Evolutionary conservation across 768 basidiomycete genomes (phyloP).

Genomic region (Tricholoma matsutake): DNA sequence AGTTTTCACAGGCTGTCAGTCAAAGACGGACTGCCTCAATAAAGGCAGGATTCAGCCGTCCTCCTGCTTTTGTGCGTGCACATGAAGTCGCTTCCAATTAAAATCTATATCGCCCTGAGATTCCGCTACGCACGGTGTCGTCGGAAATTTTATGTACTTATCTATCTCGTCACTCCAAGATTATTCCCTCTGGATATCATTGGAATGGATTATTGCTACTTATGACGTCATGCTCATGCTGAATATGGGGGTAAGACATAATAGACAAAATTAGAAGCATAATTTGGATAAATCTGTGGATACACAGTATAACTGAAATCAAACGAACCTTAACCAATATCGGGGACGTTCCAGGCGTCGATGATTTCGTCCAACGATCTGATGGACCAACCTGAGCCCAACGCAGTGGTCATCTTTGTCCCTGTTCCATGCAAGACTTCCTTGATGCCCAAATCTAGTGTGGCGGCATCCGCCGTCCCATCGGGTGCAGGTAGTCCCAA

Average conservation of each 20-base stretch:
- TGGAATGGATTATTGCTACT: neutral
- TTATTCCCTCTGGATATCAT: neutral
- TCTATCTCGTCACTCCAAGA: neutral
- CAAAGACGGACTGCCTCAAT: conserved; percentile 42
- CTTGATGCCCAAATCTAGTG: conserved; percentile 57
- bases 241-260: neutral
- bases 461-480: conserved; percentile 39
- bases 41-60: conserved; percentile 35
- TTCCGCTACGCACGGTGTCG: neutral
- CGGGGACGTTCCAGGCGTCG: conserved; percentile 44
- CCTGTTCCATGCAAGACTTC: conserved; percentile 88
- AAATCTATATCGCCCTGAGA: neutral
- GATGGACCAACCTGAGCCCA: conserved; percentile 74
- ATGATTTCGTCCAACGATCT: conserved; percentile 66
- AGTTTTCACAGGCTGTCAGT: conserved; percentile 37
- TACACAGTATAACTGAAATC: no score
- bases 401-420: conserved; percentile 67
- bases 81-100: conserved; percentile 5
- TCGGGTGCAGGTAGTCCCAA: conserved; percentile 45
- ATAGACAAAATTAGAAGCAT: neutral
- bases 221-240: neutral
- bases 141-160: conserved; percentile 8
- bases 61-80: conserved; percentile 32
- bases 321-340: neutral
- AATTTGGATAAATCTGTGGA: neutral